These are phyloP conservation scores for Candida jianshihensis DNA, from an alignment of 805 yeast species.

Conservation along the genomic window DNA sequence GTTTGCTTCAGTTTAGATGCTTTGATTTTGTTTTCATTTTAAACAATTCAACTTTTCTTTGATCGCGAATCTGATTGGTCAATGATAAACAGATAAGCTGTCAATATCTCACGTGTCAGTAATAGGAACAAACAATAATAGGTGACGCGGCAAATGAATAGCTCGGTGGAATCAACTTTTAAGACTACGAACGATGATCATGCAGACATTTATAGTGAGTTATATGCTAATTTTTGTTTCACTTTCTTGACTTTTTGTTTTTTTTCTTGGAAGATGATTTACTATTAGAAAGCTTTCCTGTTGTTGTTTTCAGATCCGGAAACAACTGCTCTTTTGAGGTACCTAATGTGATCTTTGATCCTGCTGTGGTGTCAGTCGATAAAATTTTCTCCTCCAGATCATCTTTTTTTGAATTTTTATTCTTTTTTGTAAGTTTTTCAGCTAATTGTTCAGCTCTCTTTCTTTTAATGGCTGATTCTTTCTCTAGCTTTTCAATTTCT, in stretches of 20 bases:
- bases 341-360: conserved; percentile 2
- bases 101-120: background rate
- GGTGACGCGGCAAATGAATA: too few species aligned
- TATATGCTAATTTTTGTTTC: background rate
- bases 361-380: background rate
- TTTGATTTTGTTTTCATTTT: background rate
- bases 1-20: background rate
- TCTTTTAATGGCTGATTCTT: conserved; percentile 60
- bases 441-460: conserved; percentile 28
- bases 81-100: conserved; percentile 1
- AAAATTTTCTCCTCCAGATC: background rate
- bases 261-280: conserved; percentile 4
- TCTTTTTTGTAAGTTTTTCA: conserved; percentile 10
- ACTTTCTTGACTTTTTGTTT: background rate
- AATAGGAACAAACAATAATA: too few species aligned
- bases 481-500: conserved; percentile 56
- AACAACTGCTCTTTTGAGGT: conserved; percentile 22
- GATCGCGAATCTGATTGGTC: too few species aligned
- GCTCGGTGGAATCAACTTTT: too few species aligned
- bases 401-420: conserved; percentile 3
- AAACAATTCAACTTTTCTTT: too few species aligned
- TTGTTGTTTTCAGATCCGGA: conserved; percentile 18
- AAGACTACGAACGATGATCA: too few species aligned
- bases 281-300: conserved; percentile 5
- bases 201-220: background rate